These are phyloP conservation scores for Boletus reticuloceps DNA, from an alignment of 768 basidiomycete genomes.

Conservation along the genomic window DNA sequence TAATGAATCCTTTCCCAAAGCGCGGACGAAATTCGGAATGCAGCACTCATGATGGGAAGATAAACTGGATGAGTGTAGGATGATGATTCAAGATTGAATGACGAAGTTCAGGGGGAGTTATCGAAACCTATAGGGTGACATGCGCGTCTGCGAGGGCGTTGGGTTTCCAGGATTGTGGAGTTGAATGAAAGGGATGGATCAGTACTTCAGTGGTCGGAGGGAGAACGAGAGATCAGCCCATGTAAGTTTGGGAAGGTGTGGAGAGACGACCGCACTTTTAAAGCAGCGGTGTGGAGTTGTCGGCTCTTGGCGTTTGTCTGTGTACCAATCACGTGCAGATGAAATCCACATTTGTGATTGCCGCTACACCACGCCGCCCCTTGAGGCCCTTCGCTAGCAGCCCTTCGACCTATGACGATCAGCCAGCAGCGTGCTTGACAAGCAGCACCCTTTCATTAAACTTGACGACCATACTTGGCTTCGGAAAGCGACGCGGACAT, in stretches of 20 bases:
- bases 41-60: constrained; percentile 36
- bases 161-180: constrained; percentile 18
- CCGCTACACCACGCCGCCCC: background rate
- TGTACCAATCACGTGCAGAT: constrained; percentile 10
- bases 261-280: background rate
- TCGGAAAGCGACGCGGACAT: constrained; percentile 11
- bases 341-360: background rate
- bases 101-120: constrained; percentile 5
- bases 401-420: no score
- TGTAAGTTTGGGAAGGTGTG: background rate
- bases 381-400: no score
- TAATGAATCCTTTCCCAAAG: constrained; percentile 91
- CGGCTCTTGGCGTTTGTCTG: no score
- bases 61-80: background rate
- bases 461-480: no score
- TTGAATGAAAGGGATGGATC: background rate
- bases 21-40: constrained; percentile 69
- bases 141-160: constrained; percentile 22
- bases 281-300: background rate
- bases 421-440: no score
- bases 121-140: constrained; percentile 16
- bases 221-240: constrained; percentile 15
- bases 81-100: background rate
- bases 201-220: background rate
- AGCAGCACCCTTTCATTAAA: no score